Evolutionary conservation across 169 alveolate genomes (phyloP), one percentile per base, ranked within the genome.

Genomic region (Babesia ovis): DNA sequence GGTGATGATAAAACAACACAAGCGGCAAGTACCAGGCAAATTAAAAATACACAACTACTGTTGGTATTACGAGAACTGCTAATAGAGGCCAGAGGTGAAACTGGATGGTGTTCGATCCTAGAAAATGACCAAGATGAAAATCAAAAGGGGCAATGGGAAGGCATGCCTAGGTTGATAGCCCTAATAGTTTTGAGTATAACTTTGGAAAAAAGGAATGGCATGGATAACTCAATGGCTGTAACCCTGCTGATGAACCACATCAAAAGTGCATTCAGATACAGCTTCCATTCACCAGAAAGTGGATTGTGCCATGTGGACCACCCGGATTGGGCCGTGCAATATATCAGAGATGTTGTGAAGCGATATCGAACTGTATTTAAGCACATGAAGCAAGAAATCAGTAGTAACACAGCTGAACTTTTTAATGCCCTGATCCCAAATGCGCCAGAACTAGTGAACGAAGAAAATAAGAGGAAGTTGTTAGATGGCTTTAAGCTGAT

Each of bases 291-390:
- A 12, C 61, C 72, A n/a, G 34, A 34, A 6, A 79, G 86, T 32
- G 64, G 66, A 9, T 34, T 79, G 25, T 70, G 81, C 42, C 42
- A 59, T 22, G 32, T 69, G 20, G 79, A 79, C 20, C 83, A 61
- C 32, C 86, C 86, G 11, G 86, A 79, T 20, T 79, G 81, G 81
- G 86, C 86, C 6, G 46, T 79, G n/a, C 41, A 68, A 14, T 69
- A 79, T 39, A 18, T 79, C 57, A 79, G 41, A 39, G 68, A 79
- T 22, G 68, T 35, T 6, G 71, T 69, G 9, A 37, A 46, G 27
- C 34, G 35, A 50, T 79, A 79, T 59, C 31, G 16, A 25, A 27
- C 45, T 11, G 31, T 79, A 8, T 79, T 79, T 41, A 55, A 69
- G 39, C 60, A 18, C 16, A 46, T 58, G 20, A 79, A 68, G 29